Conservation (phyloP, 306 rosid species). For the Ormosia semicastrata region DNA sequence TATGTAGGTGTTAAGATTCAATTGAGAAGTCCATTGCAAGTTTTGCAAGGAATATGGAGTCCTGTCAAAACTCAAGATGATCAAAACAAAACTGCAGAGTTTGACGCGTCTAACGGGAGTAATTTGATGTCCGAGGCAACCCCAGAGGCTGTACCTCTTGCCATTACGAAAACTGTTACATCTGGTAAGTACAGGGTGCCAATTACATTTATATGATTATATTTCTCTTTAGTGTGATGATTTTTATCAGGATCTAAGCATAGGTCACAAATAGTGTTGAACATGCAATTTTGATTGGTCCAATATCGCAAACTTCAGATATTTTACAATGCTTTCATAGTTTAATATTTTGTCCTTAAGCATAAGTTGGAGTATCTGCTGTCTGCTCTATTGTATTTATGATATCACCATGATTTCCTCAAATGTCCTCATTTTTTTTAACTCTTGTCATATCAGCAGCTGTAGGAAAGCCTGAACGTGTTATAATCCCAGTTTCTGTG, state of each 20-base stretch:
- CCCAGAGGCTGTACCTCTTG: constrained; percentile 28
- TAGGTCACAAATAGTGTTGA: not conserved
- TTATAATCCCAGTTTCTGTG: constrained; percentile 56
- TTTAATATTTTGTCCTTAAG: not conserved
- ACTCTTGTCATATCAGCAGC: constrained; percentile 29
- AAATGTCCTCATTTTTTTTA: not conserved
- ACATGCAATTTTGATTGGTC: not conserved
- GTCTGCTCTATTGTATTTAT: not conserved
- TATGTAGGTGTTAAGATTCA: constrained; percentile 55
- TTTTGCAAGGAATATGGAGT: constrained; percentile 43
- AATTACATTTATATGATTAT: not conserved
- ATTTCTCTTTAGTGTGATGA: not conserved
- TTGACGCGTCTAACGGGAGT: constrained; percentile 26
- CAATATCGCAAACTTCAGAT: not conserved
- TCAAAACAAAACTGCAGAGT: constrained; percentile 18
- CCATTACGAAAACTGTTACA: constrained; percentile 20
- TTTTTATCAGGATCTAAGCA: not conserved
- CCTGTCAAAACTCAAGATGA: constrained; percentile 14
- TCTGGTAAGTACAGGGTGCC: constrained; percentile 34
- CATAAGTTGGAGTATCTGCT: not conserved
- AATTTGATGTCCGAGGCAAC: constrained; percentile 29
- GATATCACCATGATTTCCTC: not conserved
- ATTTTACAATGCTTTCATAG: not conserved
- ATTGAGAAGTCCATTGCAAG: constrained; percentile 45
- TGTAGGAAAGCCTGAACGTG: constrained; percentile 49